Base-by-base conservation (phyloP, 2,329 filamentous ascomycete genomes). In the Aspergillaceae sp. region DNA sequence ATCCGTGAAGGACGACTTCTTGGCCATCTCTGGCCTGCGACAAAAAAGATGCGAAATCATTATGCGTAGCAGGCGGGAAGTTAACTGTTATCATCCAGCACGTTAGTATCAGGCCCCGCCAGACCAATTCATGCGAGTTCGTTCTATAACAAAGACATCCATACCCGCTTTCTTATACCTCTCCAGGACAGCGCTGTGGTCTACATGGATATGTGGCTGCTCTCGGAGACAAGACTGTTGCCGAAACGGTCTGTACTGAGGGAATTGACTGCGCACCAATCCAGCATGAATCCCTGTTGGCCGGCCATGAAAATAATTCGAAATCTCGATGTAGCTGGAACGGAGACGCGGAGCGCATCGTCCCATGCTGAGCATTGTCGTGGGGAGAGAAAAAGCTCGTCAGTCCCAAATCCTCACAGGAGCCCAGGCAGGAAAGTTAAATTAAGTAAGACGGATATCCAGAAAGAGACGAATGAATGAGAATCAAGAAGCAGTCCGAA, bases 1-100 rank as follows among this genome's bases (percentile, higher is more conserved):
- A 92, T 19, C 90, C 90, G 62, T 82, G 75, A 1, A 86, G 63
- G 0, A 73, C 72, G 30, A 85, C 73, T 19, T 67, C 58, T 5
- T 71, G 56, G 4, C 62, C 67, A 3, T 59, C 49, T 10, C 56
- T 50, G 7, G 58, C 61, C 40, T 61, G 46, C 4, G 58, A 51
- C 32, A 67, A 50, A 34, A 71, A 61, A 0, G 58, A 57, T 48
- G 59, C 52, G 44, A 71, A 67, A 40, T 65, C 68, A 38, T 38
- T 27, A 65, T 61, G 62, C 19, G 65, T 73, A 27, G 71, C 67
- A 11, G 64, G 44, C 2, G 74, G 72, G 40, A 76, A 76, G 40
- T 65, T 59, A 46, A 77, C 73, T 75, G 49, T 5, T 30, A 3
- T 38, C 55, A 29, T 42, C 41, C 27, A 45, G 48, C n/a, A 45